A percentile compares a stretch with the other conserved stretches of the same genome.
Evolutionary conservation across 108 stramenopile genomes (phyloP).

Genomic region (Cyclotella sp.): DNA sequence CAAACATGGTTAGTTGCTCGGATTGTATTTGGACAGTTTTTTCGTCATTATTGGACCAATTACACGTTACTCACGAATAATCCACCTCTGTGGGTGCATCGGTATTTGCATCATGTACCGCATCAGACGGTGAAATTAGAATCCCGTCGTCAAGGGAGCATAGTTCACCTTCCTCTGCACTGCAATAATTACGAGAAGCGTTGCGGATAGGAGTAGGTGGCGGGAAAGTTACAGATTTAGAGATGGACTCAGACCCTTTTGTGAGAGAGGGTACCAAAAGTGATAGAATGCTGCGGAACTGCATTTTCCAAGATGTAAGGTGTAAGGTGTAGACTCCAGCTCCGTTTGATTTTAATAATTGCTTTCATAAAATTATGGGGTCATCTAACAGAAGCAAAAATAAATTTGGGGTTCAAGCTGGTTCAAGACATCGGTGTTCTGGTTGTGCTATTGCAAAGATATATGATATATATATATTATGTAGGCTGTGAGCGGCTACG

Average conservation of each 20-base stretch:
- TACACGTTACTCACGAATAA: conserved; percentile 11
- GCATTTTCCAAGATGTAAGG: too few relatives aligned
- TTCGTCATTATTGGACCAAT: not conserved
- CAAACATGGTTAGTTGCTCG: not conserved
- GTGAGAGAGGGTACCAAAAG: not conserved
- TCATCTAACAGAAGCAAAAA: too few relatives aligned
- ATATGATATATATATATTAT: too few relatives aligned
- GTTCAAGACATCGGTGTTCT: too few relatives aligned
- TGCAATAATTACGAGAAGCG: not conserved
- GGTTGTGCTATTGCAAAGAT: too few relatives aligned
- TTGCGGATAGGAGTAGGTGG: conserved; percentile 4
- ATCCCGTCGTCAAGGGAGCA: conserved; percentile 9
- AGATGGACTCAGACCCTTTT: not conserved
- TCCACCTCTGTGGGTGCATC: not conserved
- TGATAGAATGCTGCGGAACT: not conserved
- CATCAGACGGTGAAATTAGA: not conserved
- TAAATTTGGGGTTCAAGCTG: too few relatives aligned
- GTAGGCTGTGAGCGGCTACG: too few relatives aligned
- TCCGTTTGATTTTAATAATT: too few relatives aligned
- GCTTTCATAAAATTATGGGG: too few relatives aligned
- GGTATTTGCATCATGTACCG: not conserved
- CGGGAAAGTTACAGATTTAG: not conserved
- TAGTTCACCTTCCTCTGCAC: not conserved
- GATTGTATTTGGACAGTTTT: not conserved
- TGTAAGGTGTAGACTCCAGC: too few relatives aligned